phyloP scores from a whole-genome alignment of 1,284 basidiomycete species.

The Spongispora temasekensis region DNA sequence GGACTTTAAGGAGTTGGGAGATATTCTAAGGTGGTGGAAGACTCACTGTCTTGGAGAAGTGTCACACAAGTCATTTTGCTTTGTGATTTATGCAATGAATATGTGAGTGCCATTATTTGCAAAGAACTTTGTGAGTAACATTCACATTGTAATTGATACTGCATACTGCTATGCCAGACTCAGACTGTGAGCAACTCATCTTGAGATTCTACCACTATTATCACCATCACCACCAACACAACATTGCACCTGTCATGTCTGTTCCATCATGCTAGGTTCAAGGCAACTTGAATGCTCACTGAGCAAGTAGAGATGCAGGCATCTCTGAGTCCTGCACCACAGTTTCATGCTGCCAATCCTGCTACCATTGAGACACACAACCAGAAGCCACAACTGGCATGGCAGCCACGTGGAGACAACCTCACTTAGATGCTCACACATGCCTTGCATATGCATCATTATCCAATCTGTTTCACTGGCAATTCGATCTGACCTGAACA shows the following conservation, averaged over 20 bases:
- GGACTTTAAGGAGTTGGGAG: no score
- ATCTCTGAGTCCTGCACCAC: not conserved
- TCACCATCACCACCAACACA: not conserved
- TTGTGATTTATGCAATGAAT: no score
- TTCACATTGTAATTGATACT: no score
- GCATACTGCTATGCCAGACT: no score
- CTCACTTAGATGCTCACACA: slow-evolving; percentile 69
- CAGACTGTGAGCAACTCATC: no score
- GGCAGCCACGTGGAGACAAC: slow-evolving; percentile 45
- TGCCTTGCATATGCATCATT: slow-evolving; percentile 67
- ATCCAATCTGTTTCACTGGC: slow-evolving; percentile 83
- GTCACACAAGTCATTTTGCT: no score
- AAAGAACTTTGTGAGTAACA: no score
- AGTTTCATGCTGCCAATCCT: not conserved
- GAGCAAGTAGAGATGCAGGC: slow-evolving; percentile 2
- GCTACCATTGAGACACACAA: slow-evolving; percentile 4
- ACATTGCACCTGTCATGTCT: slow-evolving; percentile 8
- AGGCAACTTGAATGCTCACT: slow-evolving; percentile 30
- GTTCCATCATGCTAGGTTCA: slow-evolving; percentile 28
- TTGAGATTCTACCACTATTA: no score
- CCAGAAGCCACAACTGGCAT: slow-evolving; percentile 5
- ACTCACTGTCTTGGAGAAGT: no score
- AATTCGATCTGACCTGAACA: slow-evolving; percentile 69
- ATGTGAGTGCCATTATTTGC: no score
- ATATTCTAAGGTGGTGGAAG: no score